Conservation (phyloP, 768 basidiomycete genomes). For the Hygrocybe punicea region DNA sequence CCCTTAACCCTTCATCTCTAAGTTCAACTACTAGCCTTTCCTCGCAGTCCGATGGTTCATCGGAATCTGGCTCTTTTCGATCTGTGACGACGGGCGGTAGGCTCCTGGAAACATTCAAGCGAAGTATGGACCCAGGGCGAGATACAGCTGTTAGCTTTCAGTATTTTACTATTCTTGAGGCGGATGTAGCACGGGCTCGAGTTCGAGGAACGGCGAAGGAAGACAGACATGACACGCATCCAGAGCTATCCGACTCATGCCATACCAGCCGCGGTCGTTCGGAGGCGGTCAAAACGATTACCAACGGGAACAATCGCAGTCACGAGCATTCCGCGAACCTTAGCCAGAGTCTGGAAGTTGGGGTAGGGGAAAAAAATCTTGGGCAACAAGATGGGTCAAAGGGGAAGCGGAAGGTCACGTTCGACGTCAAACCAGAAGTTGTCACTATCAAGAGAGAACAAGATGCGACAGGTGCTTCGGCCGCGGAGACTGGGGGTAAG, state of each 20-base stretch:
- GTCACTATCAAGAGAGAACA: conserved; percentile 43
- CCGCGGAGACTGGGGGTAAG: conserved; percentile 46
- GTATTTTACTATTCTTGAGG: conserved; percentile 44
- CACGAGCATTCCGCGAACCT: neutral
- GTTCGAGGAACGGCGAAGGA: conserved; percentile 21
- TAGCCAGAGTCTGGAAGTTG: neutral
- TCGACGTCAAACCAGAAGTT: conserved; percentile 60
- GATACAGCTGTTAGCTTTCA: conserved; percentile 47
- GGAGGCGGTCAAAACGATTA: conserved; percentile 8
- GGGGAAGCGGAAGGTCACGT: conserved; percentile 68
- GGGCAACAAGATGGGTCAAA: conserved; percentile 36
- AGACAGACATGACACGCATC: conserved; percentile 12
- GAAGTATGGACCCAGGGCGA: conserved; percentile 39
- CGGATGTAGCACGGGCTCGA: conserved; percentile 38
- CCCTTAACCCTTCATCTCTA: neutral
- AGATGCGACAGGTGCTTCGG: conserved; percentile 9
- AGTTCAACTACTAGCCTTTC: neutral
- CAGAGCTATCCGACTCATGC: conserved; percentile 11
- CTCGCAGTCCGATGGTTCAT: conserved; percentile 5
- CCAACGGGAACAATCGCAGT: conserved; percentile 20
- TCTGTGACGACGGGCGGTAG: conserved; percentile 30
- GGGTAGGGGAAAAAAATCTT: conserved; percentile 16
- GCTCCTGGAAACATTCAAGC: conserved; percentile 39
- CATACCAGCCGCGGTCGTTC: conserved; percentile 24
- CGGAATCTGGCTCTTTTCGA: neutral